Conservation (phyloP, 805 yeast genomes). For the Lipomyces mesembrius region DNA sequence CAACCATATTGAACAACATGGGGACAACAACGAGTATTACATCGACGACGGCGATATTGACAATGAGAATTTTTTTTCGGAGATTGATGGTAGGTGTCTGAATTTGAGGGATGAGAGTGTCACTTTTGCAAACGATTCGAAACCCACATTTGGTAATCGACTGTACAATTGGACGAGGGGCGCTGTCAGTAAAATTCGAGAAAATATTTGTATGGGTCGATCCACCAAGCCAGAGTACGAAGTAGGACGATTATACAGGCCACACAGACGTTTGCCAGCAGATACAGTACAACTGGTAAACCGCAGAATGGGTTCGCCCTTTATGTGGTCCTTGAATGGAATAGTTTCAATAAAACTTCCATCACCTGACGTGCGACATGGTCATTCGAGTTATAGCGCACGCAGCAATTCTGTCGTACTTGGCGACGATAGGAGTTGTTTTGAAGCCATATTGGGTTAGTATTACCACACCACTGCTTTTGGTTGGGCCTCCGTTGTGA, state of each 20-base stretch:
- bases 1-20: not conserved
- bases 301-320: not conserved
- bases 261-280: not conserved
- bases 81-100: not conserved
- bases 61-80: not conserved
- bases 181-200: not conserved
- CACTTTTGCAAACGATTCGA: not conserved
- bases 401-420: not conserved
- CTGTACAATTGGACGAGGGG: not conserved
- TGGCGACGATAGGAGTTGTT: not conserved
- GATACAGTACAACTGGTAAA: not conserved
- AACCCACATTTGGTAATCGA: not conserved
- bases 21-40: slow-evolving; percentile 1
- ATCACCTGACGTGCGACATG: not conserved
- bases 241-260: not conserved
- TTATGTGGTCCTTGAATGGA: not conserved
- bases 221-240: not conserved
- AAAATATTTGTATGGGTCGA: not conserved
- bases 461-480: not conserved
- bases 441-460: not conserved
- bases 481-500: not conserved
- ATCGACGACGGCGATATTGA: not conserved
- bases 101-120: not conserved
- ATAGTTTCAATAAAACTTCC: not conserved
- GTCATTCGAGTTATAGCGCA: not conserved